These are phyloP conservation scores for Porogramme epimiltina DNA, from an alignment of 1,284 basidiomycete genomes.

Conservation along the genomic window DNA sequence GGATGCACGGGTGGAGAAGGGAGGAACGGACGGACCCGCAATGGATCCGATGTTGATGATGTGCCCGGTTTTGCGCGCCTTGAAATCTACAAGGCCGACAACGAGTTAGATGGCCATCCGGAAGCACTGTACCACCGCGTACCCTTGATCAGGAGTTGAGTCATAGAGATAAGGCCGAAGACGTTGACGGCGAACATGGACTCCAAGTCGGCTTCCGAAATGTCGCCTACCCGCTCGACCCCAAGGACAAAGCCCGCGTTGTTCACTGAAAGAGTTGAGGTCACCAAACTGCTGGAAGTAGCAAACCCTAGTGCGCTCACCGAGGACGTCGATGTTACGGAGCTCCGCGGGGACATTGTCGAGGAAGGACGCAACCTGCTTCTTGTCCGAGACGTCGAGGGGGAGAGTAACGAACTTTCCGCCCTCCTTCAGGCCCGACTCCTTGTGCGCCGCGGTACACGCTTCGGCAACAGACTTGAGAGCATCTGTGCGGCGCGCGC, in stretches of 20 bases:
- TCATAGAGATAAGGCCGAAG: slow-evolving; percentile 83
- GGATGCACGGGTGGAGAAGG: neutral
- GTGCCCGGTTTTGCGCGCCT: slow-evolving; percentile 84
- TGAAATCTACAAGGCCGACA: no score
- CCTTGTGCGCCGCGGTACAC: slow-evolving; percentile 71
- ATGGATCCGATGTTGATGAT: slow-evolving; percentile 96
- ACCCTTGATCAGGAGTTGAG: slow-evolving; percentile 79
- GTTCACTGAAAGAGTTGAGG: slow-evolving; percentile 56
- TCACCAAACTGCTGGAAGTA: neutral
- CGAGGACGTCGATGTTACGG: slow-evolving; percentile 73
- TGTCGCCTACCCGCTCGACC: slow-evolving; percentile 80
- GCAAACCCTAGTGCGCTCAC: no score
- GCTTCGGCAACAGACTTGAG: slow-evolving; percentile 65
- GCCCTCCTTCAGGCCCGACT: slow-evolving; percentile 69
- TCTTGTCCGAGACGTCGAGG: slow-evolving; percentile 76
- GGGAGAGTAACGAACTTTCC: slow-evolving; percentile 69
- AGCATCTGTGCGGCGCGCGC: slow-evolving; percentile 68
- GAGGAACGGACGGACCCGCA: no score
- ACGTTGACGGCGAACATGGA: slow-evolving; percentile 95
- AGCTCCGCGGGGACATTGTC: slow-evolving; percentile 71
- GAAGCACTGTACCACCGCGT: slow-evolving; percentile 6
- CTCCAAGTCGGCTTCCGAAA: slow-evolving; percentile 76
- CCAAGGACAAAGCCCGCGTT: slow-evolving; percentile 89
- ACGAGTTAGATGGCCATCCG: neutral
- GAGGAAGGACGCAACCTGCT: slow-evolving; percentile 66